phyloP scores from a whole-genome alignment of 495 filamentous ascomycete genomes.

The Neurospora sp. region DNA sequence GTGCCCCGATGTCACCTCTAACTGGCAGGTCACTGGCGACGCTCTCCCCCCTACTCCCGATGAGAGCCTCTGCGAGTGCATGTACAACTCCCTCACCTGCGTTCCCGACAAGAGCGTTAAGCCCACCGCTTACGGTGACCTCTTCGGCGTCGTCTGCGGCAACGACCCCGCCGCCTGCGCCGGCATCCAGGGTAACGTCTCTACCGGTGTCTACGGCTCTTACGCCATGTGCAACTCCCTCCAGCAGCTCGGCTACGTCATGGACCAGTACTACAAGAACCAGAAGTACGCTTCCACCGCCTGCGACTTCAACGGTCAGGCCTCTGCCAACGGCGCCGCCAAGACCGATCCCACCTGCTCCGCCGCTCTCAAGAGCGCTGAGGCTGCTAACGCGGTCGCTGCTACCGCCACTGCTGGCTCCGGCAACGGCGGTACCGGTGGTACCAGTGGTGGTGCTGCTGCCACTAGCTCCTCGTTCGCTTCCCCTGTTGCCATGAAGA shows the following conservation, averaged over 20 bases:
- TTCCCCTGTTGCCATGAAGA: constrained; percentile 32
- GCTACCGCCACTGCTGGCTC: constrained; percentile 36
- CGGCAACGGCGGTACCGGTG: constrained; percentile 22
- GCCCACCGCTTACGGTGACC: constrained; percentile 43
- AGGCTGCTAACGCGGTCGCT: constrained; percentile 33
- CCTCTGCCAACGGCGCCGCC: constrained; percentile 10
- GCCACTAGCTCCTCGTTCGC: constrained; percentile 26
- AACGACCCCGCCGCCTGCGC: constrained; percentile 44
- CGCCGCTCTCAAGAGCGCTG: constrained; percentile 11
- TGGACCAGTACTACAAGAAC: constrained; percentile 69
- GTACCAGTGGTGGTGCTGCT: constrained; percentile 17
- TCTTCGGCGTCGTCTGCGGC: constrained; percentile 69
- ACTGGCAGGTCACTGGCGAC: constrained; percentile 59
- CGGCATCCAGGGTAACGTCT: constrained; percentile 61
- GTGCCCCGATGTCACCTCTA: constrained; percentile 56
- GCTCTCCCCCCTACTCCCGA: constrained; percentile 75
- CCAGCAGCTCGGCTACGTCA: constrained; percentile 69
- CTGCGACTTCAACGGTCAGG: constrained; percentile 59
- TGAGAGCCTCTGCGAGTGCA: constrained; percentile 65
- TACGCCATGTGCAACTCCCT: constrained; percentile 79
- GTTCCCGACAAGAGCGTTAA: constrained; percentile 42
- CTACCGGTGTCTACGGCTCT: constrained; percentile 69
- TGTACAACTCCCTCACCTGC: constrained; percentile 62
- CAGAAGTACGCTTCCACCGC: constrained; percentile 47
- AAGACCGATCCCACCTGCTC: constrained; percentile 10